Evolutionary conservation across 345 rosid genomes (phyloP).

Genomic region (Eucalyptus marginata): DNA sequence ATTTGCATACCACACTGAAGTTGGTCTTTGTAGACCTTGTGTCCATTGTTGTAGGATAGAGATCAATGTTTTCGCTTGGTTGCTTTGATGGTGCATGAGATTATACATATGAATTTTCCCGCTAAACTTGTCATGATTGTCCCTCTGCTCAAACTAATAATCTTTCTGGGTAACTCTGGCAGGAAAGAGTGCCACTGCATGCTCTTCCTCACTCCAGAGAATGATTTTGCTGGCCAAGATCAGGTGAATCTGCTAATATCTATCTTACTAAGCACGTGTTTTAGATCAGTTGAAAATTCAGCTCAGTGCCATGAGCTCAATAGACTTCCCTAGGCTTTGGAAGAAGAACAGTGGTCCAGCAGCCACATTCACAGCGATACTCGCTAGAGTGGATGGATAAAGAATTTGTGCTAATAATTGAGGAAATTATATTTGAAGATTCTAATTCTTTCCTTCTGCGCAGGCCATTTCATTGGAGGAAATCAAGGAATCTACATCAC

Average conservation of each 20-base stretch:
- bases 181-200: slow-evolving; percentile 99
- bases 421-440: neutral
- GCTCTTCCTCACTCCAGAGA: slow-evolving; percentile 95
- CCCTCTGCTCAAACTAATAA: neutral
- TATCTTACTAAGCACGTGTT: neutral
- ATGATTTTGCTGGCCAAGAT: slow-evolving; percentile 90
- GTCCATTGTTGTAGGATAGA: neutral
- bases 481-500: slow-evolving; percentile 54
- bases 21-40: neutral
- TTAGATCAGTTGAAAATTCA: neutral
- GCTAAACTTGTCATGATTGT: neutral
- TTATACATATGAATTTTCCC: neutral
- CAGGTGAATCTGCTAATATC: slow-evolving; percentile 37
- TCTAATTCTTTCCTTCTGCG: neutral
- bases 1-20: neutral
- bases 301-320: neutral
- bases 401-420: neutral
- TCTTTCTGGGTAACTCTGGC: slow-evolving; percentile 5
- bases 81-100: neutral
- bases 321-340: neutral
- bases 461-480: slow-evolving; percentile 76
- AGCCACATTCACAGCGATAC: neutral
- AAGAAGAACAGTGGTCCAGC: neutral
- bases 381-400: neutral
- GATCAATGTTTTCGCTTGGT: neutral